phyloP scores from a whole-genome alignment of 305 asterid genomes.

The Fraxinus baroniana region DNA sequence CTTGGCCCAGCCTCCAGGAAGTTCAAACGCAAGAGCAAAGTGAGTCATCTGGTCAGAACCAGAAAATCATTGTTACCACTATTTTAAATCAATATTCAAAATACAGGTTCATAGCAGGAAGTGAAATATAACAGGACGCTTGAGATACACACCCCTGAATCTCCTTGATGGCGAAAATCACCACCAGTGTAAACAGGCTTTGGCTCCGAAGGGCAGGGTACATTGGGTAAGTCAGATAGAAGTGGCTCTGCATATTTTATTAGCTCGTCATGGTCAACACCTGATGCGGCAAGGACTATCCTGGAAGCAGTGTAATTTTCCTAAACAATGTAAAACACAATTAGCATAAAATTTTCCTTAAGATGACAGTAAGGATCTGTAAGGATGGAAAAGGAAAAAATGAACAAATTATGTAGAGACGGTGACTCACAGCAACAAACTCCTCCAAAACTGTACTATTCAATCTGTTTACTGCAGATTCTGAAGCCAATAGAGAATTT shows the following conservation, averaged over 20 bases:
- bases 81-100: conserved; percentile 14
- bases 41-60: conserved; percentile 62
- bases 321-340: conserved; percentile 39
- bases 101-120: conserved; percentile 9
- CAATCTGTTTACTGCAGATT: conserved; percentile 56
- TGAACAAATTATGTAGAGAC: conserved; percentile 1
- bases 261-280: conserved; percentile 84
- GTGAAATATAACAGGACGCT: conserved; percentile 15
- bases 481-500: conserved; percentile 75
- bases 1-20: conserved; percentile 92
- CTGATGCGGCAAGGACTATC: conserved; percentile 92
- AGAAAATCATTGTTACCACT: conserved; percentile 13
- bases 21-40: conserved; percentile 95
- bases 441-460: conserved; percentile 71
- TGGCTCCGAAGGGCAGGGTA: conserved; percentile 44
- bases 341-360: conserved; percentile 17
- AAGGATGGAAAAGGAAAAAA: background rate
- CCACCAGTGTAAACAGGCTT: conserved; percentile 82
- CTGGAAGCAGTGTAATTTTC: conserved; percentile 81
- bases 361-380: background rate
- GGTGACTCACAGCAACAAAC: conserved; percentile 71
- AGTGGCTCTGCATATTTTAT: conserved; percentile 81
- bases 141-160: conserved; percentile 69
- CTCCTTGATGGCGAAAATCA: conserved; percentile 84
- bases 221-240: conserved; percentile 66